Evolutionary conservation across 106 monocot species (phyloP), one percentile per base, ranked within the genome.

Genomic region (Posidonia australis): DNA sequence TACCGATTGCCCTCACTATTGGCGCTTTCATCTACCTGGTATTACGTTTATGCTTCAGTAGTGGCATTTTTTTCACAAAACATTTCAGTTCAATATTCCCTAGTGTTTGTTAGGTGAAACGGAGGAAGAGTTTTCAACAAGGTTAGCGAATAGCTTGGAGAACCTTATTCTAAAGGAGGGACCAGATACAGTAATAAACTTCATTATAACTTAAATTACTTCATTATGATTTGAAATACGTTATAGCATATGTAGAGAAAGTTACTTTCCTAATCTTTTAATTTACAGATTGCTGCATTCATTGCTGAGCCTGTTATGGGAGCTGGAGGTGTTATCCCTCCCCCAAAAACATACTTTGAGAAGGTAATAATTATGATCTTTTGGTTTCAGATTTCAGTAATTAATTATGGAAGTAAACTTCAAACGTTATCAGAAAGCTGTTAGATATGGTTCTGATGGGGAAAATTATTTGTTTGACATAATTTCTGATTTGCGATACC

Each of bases 231-330:
- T 36, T 7, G 36, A 36, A 36, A 4, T 2, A 36, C 2, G 36
- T 36, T 36, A 36, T 36, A 36, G 13, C 45, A 43, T 29, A 16
- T 20, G 14, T 1, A 43, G 17, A 48, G 9, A 14, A 48, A 48
- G 10, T 31, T 30, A 49, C 18, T 31, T 67, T 67, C 16, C 57
- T 58, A 25, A 22, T 29, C 19, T 61, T 61, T 41, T 13, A 3
- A 23, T 47, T 43, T 74, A 10, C 76, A 98, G 96, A 98, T 98
- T 87, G 96, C 96, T 31, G 96, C 96, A 63, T 98, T 98, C 66
- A 98, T 98, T 66, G 96, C 96, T 65, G 96, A 98, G 59, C 90
- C 96, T 60, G 87, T 98, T 36, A 90, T 98, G 84, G 96, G 90
- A 61, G 96, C 96, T 68, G 96, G 96, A 54, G 96, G 96, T 67